These are phyloP conservation scores for Akanthomyces lecanii DNA, from an alignment of 2,329 filamentous ascomycete species.

Conservation along the genomic window DNA sequence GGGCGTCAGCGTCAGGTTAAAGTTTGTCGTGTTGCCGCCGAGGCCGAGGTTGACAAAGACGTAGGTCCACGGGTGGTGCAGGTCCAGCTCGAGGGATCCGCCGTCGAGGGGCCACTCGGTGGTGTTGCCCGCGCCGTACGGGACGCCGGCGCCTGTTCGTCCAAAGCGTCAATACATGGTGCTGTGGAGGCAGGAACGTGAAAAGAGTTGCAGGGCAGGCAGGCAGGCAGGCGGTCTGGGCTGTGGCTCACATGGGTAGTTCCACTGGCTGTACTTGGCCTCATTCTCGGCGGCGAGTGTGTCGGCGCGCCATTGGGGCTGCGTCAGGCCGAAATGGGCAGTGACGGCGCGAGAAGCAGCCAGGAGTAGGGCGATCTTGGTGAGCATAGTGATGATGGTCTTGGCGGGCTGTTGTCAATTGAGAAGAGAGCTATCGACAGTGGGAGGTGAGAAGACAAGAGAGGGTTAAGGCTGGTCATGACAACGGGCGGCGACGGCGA, in stretches of 20 bases:
- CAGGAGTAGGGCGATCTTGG: constrained; percentile 24
- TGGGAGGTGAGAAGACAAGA: background rate
- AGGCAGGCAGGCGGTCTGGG: too few relatives aligned
- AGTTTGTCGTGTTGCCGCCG: constrained; percentile 52
- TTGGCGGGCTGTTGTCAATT: background rate
- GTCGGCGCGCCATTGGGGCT: constrained; percentile 47
- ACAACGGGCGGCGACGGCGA: background rate
- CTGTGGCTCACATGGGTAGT: constrained; percentile 45
- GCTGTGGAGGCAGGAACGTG: too few relatives aligned
- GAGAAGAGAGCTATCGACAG: background rate
- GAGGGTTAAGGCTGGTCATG: background rate
- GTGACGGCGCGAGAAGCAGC: constrained; percentile 35
- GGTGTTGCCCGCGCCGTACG: constrained; percentile 39
- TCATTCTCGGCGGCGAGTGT: constrained; percentile 37
- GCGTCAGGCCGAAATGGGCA: constrained; percentile 47
- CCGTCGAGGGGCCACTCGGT: constrained; percentile 52
- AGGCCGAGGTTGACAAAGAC: constrained; percentile 51
- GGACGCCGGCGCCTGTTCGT: constrained; percentile 43
- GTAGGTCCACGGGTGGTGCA: constrained; percentile 51
- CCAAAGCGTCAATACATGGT: background rate
- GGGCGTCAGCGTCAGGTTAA: constrained; percentile 64
- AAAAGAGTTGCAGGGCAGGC: too few relatives aligned
- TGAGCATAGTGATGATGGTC: background rate
- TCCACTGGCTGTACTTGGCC: constrained; percentile 44
- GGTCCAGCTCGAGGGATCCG: constrained; percentile 43